phyloP scores from a whole-genome alignment of 2,329 filamentous ascomycete genomes.

The Metarhizium humberi region DNA sequence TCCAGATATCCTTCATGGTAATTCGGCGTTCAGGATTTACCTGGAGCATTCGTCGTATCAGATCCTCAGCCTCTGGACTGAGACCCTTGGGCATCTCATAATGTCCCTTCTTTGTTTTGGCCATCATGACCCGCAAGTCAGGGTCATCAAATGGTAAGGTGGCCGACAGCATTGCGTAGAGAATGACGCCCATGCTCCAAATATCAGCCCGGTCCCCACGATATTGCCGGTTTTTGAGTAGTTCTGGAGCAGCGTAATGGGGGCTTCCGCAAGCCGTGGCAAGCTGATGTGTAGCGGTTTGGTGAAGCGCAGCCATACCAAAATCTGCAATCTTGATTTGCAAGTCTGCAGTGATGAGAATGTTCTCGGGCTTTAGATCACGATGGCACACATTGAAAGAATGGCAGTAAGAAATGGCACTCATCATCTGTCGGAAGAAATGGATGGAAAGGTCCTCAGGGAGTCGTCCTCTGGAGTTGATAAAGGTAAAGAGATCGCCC shows the following conservation, averaged over 20 bases:
- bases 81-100: conserved; percentile 56
- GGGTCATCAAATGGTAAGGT: conserved; percentile 72
- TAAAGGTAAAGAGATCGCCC: conserved; percentile 77
- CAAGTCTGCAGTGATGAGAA: conserved; percentile 66
- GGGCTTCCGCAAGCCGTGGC: conserved; percentile 91
- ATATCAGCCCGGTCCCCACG: conserved; percentile 81
- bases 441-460: conserved; percentile 71
- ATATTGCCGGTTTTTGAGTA: conserved; percentile 70
- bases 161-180: conserved; percentile 81
- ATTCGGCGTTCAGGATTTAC: conserved; percentile 73
- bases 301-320: conserved; percentile 88
- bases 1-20: conserved; percentile 71
- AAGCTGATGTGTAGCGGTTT: conserved; percentile 68
- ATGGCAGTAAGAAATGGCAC: conserved; percentile 86
- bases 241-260: conserved; percentile 91
- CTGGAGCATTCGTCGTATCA: conserved; percentile 72
- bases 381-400: conserved; percentile 92
- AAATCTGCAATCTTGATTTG: conserved; percentile 95
- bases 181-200: conserved; percentile 86
- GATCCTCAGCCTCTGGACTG: conserved; percentile 60
- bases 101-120: conserved; percentile 47
- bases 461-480: conserved; percentile 64
- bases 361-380: conserved; percentile 95
- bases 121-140: conserved; percentile 53
- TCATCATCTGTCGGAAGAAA: conserved; percentile 89